Evolutionary conservation across 768 basidiomycete genomes (phyloP), one percentile per base, ranked within the genome.

Genomic region (Amanita muscaria): DNA sequence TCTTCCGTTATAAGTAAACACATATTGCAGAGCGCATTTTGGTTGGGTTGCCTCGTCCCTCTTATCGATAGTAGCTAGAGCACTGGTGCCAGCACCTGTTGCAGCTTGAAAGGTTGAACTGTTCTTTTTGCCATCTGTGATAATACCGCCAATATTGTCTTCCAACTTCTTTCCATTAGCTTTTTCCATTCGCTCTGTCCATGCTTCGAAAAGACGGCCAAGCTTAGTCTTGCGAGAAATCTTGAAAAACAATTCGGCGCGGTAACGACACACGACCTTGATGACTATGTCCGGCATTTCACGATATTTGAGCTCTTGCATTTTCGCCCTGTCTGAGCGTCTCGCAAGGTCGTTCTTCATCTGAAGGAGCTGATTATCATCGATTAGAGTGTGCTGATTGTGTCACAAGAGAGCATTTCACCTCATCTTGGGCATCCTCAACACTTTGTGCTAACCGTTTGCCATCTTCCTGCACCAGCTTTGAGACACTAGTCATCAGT

Each of bases 211-310:
- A 45, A 91, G 70, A 44, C 83, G 74, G 44, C 81, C 79, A 25
- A 92, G 69, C 59, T 88, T 90, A 21, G 86, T 88, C 64, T 90
- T 90, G 59, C 89, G 83, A 7, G 86, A 87, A 52, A 92, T 88
- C 63, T 89, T 91, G 77, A 92, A 92, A 68, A 87, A 89, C 32
- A 92, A 73, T 56, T 92, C 88, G 3, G 88, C 87, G 35, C 89
- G 84, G 59, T 90, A 90, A 53, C 83, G 82, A 62, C 88, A 91
- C 40, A 84, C 70, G 51, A 92, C 87, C 60, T 88, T 90, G 64
- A 91, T 79, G 41, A 90, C 82, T 48, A 91, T 87, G 58, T 92
- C 86, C n/a, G 86, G 85, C 72, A 78, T 79, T 62, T 89, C 87
- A 46, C 82, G 80, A 57, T 79, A 88, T 62, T 88, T 89, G 54